Percentiles rank a stretch among this genome's conserved stretches.
These are phyloP conservation scores for Lactifluus rugatus DNA, from an alignment of 768 basidiomycete species.

Conservation along the genomic window DNA sequence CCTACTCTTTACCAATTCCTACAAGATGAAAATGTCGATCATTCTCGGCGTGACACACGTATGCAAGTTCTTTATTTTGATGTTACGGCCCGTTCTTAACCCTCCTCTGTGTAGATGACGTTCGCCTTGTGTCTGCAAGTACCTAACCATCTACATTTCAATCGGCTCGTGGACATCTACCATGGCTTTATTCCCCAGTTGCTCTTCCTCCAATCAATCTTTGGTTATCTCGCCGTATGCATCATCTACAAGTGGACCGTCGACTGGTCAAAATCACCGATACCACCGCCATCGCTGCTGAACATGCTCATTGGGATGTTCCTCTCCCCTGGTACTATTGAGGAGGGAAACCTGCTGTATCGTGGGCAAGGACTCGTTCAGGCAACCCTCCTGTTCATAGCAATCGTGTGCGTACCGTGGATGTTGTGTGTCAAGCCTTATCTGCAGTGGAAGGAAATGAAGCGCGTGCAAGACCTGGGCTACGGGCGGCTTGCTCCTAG, in stretches of 20 bases:
- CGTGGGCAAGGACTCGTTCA: slow-evolving; percentile 83
- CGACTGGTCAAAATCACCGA: slow-evolving; percentile 70
- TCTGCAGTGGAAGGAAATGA: slow-evolving; percentile 80
- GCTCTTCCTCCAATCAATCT: slow-evolving; percentile 95
- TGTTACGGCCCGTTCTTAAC: not conserved
- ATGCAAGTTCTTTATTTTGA: slow-evolving; percentile 25
- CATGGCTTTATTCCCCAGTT: slow-evolving; percentile 96
- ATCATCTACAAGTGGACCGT: slow-evolving; percentile 97
- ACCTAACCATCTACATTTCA: slow-evolving; percentile 92
- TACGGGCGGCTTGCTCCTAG: slow-evolving; percentile 63
- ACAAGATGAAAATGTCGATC: slow-evolving; percentile 99
- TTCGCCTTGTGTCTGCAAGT: slow-evolving; percentile 95
- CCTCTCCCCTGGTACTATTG: slow-evolving; percentile 76
- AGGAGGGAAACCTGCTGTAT: slow-evolving; percentile 63
- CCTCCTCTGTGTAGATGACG: slow-evolving; percentile 66
- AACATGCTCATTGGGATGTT: slow-evolving; percentile 98
- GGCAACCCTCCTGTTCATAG: slow-evolving; percentile 63
- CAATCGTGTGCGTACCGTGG: slow-evolving; percentile 88
- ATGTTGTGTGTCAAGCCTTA: slow-evolving; percentile 91
- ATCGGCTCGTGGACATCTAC: slow-evolving; percentile 75
- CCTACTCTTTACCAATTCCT: slow-evolving; percentile 93
- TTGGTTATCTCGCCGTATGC: slow-evolving; percentile 89
- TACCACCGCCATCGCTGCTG: slow-evolving; percentile 77
- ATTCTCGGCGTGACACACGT: slow-evolving; percentile 95
- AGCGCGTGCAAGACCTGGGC: slow-evolving; percentile 72